Conservation (phyloP, 306 rosid species). For the Delonix regia region DNA sequence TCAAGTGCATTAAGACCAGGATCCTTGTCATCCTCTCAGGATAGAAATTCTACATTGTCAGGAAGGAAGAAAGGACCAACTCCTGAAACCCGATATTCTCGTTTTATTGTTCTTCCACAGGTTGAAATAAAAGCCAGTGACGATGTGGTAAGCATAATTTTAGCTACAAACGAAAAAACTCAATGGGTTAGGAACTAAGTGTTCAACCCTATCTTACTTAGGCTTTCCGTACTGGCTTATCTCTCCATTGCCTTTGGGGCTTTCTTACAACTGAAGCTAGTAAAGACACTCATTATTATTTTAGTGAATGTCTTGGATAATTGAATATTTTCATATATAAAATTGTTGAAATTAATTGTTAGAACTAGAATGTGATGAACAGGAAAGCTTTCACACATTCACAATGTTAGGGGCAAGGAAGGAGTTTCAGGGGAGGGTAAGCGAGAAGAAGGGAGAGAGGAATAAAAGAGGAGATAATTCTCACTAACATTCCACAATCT, state of each 20-base stretch:
- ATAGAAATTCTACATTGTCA: slow-evolving; percentile 62
- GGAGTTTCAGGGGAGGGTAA: no score
- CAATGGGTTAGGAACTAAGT: not conserved
- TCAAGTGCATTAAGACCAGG: slow-evolving; percentile 64
- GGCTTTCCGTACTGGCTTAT: slow-evolving; percentile 10
- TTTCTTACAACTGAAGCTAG: not conserved
- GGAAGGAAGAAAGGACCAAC: slow-evolving; percentile 68
- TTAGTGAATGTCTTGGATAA: not conserved
- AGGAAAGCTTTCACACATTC: no score
- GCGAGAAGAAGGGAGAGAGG: no score
- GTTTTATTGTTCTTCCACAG: slow-evolving; percentile 80
- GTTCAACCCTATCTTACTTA: not conserved
- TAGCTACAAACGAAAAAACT: not conserved
- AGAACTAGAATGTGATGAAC: no score
- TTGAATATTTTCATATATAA: no score
- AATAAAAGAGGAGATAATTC: no score
- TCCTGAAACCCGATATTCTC: slow-evolving; percentile 75
- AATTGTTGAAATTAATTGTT: no score
- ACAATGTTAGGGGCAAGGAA: no score
- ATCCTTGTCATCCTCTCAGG: slow-evolving; percentile 61
- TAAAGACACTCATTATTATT: not conserved
- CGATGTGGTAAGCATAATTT: slow-evolving; percentile 73
- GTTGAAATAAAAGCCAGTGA: slow-evolving; percentile 89
- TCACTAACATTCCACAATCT: no score
- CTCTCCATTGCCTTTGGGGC: not conserved